Evolutionary conservation across 2,329 filamentous ascomycete genomes (phyloP), one percentile per base, ranked within the genome.

Genomic region (Colletotrichum filicis): DNA sequence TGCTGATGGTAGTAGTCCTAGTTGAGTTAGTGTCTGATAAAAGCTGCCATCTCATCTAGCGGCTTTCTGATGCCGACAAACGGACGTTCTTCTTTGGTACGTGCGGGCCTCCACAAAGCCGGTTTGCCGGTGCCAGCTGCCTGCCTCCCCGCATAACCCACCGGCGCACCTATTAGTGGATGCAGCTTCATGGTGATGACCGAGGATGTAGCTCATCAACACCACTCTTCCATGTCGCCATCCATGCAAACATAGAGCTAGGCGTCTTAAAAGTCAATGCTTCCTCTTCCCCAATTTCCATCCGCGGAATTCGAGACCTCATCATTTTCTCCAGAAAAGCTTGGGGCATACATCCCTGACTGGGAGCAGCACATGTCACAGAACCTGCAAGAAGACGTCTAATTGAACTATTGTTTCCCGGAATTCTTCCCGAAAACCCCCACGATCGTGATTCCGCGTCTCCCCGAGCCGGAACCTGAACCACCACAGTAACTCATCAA

Each of bases 141-240:
- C 24, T 26, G 57, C n/a, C 24, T 28, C 63, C 53, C 67, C 42
- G 28, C 61, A 46, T 42, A n/a, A 59, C 42, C 61, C 58, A 42
- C 67, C n/a, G 55, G 24, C 55, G 53, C 67, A 56, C 42, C 30
- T 42, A 56, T 26, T 30, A 55, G 16, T 53, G 37, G 35, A 28
- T 69, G 28, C 67, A 37, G 52, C 53, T 42, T 56, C 37, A 49
- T 14, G 37, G 42, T 22, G 42, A 42, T 42, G 37, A 53, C 66
- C 42, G 19, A 59, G 22, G 35, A 63, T 24, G n/a, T 12, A 30
- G 26, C 46, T 14, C 19, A 22, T 42, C n/a, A 32, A 35, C n/a
- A 42, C 11, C 32, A 30, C 42, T 55, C 59, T 53, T 26, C 59
- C 59, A 59, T 70, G 37, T 26, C 16, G 19, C 37, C 14, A 30